These are phyloP conservation scores for Plectosphaerella plurivora DNA, from an alignment of 2,329 filamentous ascomycete genomes.

Conservation along the genomic window DNA sequence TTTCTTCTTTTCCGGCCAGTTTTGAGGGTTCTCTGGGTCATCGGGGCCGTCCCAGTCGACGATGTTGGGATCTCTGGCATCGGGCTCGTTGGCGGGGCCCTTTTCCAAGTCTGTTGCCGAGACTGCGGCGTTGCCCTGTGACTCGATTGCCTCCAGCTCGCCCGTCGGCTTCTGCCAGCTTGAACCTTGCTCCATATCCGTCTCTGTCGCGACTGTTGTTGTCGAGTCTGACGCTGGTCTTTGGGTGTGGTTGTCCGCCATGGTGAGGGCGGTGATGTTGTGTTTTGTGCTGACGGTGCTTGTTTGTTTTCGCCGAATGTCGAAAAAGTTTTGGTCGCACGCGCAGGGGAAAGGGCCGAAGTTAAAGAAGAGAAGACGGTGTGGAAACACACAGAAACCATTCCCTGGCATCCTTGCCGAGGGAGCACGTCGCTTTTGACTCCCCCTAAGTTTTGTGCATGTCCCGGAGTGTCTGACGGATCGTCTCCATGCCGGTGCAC, in stretches of 20 bases:
- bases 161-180: not conserved
- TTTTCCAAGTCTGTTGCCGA: not conserved
- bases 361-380: no score
- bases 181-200: not conserved
- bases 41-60: conserved; percentile 58
- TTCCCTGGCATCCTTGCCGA: no score
- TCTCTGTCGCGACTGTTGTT: not conserved
- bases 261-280: no score
- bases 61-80: conserved; percentile 4
- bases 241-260: not conserved
- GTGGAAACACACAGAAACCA: no score
- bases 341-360: no score
- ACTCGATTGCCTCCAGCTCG: not conserved
- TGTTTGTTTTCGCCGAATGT: no score
- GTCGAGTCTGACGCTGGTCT: not conserved
- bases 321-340: no score
- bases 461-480: no score
- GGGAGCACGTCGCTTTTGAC: no score
- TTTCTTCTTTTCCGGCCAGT: conserved; percentile 55
- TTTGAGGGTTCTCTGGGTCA: conserved; percentile 61
- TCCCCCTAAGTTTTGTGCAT: no score
- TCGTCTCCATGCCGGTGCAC: no score
- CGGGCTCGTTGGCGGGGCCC: not conserved
- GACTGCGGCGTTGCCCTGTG: not conserved
- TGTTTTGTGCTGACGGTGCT: no score